These are phyloP conservation scores for Mucor lusitanicus DNA, from an alignment of 371 early-diverging fungal genomes.

Conservation along the genomic window DNA sequence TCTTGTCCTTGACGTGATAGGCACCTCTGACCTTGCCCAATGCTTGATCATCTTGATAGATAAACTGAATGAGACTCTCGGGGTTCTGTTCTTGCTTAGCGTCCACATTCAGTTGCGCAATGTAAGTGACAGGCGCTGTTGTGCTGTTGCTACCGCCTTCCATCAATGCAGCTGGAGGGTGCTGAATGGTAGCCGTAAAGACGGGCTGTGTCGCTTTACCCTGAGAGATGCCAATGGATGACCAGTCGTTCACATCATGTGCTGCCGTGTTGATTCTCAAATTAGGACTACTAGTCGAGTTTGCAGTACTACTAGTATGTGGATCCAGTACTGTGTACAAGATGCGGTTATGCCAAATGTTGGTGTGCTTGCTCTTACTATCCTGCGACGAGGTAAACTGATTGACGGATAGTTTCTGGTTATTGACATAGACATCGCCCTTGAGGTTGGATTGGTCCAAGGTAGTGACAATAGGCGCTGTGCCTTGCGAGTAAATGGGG, in stretches of 20 bases:
- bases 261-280: constrained; percentile 16
- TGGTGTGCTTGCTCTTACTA: not conserved
- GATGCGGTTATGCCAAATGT: constrained; percentile 28
- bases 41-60: constrained; percentile 7
- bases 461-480: constrained; percentile 15
- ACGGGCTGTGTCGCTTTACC: constrained; percentile 17
- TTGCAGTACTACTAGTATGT: not conserved
- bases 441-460: constrained; percentile 31
- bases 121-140: not conserved
- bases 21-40: constrained; percentile 15
- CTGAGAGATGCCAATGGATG: constrained; percentile 26
- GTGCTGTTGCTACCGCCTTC: not conserved
- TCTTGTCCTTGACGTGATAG: constrained; percentile 4
- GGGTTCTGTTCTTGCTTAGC: not conserved
- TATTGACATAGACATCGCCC: constrained; percentile 23
- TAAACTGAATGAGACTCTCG: not conserved
- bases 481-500: not conserved
- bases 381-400: not conserved
- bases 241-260: constrained; percentile 14
- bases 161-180: not conserved
- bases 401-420: not conserved
- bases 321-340: constrained; percentile 18
- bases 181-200: constrained; percentile 26
- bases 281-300: not conserved
- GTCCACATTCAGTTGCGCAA: constrained; percentile 15